Evolutionary conservation across 768 basidiomycete genomes (phyloP).

Genomic region (Sporobolomyces roseus): DNA sequence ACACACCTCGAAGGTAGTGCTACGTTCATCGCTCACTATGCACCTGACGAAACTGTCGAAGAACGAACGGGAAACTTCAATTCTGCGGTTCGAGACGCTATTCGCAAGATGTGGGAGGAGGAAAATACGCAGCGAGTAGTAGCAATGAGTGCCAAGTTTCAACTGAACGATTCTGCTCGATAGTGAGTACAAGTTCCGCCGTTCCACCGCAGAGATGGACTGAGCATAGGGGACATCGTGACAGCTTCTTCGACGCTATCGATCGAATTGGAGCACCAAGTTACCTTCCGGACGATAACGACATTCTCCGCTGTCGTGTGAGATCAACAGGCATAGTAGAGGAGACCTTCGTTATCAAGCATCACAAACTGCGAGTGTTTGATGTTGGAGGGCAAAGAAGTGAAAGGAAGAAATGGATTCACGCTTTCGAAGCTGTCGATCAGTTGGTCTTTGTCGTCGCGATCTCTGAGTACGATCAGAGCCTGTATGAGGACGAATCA

Average conservation of each 20-base stretch:
- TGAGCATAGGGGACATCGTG: too few relatives aligned
- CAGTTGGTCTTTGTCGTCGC: slow-evolving; percentile 88
- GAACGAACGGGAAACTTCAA: neutral
- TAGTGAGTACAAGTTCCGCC: slow-evolving; percentile 16
- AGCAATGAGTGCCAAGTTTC: neutral
- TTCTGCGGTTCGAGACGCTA: neutral
- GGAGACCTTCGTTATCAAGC: slow-evolving; percentile 86
- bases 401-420: slow-evolving; percentile 89
- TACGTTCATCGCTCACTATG: slow-evolving; percentile 7
- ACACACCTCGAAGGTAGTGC: neutral
- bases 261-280: slow-evolving; percentile 68
- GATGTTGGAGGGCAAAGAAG: slow-evolving; percentile 85
- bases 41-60: slow-evolving; percentile 6
- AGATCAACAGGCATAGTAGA: slow-evolving; percentile 98
- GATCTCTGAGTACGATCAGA: slow-evolving; percentile 69
- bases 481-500: slow-evolving; percentile 56
- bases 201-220: too few relatives aligned
- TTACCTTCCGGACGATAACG: slow-evolving; percentile 89
- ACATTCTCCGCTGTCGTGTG: slow-evolving; percentile 86
- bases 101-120: slow-evolving; percentile 19
- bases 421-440: slow-evolving; percentile 91
- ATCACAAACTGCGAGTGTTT: slow-evolving; percentile 54
- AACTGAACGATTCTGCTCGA: slow-evolving; percentile 39
- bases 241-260: slow-evolving; percentile 56
- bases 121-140: slow-evolving; percentile 14